These are phyloP conservation scores for Nidula niveotomentosa DNA, from an alignment of 1,284 basidiomycete genomes.

Conservation along the genomic window DNA sequence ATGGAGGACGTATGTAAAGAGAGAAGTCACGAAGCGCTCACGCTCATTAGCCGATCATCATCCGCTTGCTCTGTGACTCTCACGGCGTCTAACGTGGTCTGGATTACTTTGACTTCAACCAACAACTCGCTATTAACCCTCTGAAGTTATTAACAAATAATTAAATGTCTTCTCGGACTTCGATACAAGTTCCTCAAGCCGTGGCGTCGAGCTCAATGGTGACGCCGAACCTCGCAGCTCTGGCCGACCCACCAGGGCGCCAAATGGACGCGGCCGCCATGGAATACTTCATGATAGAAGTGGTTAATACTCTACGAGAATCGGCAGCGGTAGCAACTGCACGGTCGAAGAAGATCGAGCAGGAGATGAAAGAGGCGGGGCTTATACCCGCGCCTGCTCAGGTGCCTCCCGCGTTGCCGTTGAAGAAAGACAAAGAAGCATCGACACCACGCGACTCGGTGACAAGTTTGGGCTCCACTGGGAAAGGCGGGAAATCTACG, in stretches of 20 bases:
- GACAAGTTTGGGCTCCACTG: conserved; percentile 41
- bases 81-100: too few relatives aligned
- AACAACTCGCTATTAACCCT: too few relatives aligned
- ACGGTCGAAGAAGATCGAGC: conserved; percentile 63
- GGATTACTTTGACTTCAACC: too few relatives aligned
- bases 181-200: too few relatives aligned
- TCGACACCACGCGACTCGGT: conserved; percentile 48
- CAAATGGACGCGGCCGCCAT: conserved; percentile 76
- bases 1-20: too few relatives aligned
- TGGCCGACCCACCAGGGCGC: conserved; percentile 60
- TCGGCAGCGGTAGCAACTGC: conserved; percentile 71
- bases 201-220: too few relatives aligned
- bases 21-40: too few relatives aligned
- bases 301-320: conserved; percentile 68
- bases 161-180: too few relatives aligned
- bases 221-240: conserved; percentile 37
- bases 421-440: conserved; percentile 32
- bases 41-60: too few relatives aligned
- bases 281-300: conserved; percentile 85
- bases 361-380: conserved; percentile 75
- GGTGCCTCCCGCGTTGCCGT: conserved; percentile 34
- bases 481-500: conserved; percentile 23
- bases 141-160: too few relatives aligned
- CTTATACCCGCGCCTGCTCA: conserved; percentile 51
- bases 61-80: too few relatives aligned